Conservation (phyloP, 805 yeast genomes). For the Barnettozyma populi region DNA sequence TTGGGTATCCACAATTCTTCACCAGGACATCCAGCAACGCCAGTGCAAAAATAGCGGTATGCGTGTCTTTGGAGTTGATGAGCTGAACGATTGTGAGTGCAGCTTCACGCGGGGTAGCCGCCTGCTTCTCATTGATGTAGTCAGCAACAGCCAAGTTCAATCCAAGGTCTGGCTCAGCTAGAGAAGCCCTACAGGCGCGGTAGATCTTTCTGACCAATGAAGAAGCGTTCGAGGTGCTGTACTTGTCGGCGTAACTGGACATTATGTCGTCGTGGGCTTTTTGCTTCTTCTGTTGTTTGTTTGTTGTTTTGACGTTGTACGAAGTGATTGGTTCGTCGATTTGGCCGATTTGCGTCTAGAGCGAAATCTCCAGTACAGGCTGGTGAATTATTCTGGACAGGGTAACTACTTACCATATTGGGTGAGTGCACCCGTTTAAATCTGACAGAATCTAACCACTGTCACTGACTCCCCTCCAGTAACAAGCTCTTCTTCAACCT, state of each 20-base stretch:
- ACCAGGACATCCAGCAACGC: slow-evolving; percentile 83
- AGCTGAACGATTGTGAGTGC: slow-evolving; percentile 79
- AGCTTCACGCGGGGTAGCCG: slow-evolving; percentile 79
- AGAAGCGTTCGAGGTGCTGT: slow-evolving; percentile 18
- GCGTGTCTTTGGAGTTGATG: slow-evolving; percentile 78
- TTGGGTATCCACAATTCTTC: slow-evolving; percentile 96
- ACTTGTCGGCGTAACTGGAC: slow-evolving; percentile 20
- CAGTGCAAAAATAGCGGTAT: slow-evolving; percentile 78
- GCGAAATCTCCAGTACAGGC: slow-evolving; percentile 8
- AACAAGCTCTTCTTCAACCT: no score
- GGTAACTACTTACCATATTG: background rate
- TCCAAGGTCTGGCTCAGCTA: slow-evolving; percentile 81
- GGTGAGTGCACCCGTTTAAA: background rate
- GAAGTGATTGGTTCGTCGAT: no score
- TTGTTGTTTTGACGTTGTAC: no score
- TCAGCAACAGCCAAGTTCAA: slow-evolving; percentile 91
- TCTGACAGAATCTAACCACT: background rate
- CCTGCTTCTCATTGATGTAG: slow-evolving; percentile 87
- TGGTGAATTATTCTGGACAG: background rate
- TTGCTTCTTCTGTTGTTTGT: background rate
- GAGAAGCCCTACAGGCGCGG: slow-evolving; percentile 82
- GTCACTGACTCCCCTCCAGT: no score
- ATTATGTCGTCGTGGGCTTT: background rate
- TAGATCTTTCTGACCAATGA: slow-evolving; percentile 41
- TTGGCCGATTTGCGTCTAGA: background rate